A percentile compares a stretch with the other conserved stretches of the same genome.
These are phyloP conservation scores for Whalleya microplaca DNA, from an alignment of 2,329 filamentous ascomycete genomes.

Conservation along the genomic window DNA sequence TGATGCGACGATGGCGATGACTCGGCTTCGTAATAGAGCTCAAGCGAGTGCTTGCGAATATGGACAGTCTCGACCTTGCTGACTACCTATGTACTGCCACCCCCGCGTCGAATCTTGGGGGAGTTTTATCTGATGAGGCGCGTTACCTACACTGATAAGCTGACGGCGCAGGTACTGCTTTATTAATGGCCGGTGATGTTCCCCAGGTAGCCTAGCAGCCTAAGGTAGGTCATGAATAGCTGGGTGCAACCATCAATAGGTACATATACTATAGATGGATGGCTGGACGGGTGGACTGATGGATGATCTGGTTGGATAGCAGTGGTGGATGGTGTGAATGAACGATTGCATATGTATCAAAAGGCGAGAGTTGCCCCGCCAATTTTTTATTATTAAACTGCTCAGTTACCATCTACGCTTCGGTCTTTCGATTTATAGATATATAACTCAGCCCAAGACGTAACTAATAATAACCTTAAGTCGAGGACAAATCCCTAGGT, in stretches of 20 bases:
- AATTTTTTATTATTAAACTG: neutral
- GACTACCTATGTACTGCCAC: too few species aligned
- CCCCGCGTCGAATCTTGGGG: neutral
- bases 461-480: too few species aligned
- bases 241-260: neutral
- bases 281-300: neutral
- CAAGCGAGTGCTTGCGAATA: neutral
- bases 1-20: conserved; percentile 14
- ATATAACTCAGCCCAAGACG: too few species aligned
- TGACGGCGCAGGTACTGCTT: conserved; percentile 7
- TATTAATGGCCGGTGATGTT: neutral
- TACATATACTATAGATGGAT: neutral
- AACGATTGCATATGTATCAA: neutral
- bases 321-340: neutral
- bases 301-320: neutral
- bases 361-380: neutral
- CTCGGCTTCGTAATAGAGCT: conserved; percentile 16
- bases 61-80: too few species aligned
- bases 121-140: neutral
- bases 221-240: too few species aligned
- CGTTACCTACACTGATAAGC: neutral
- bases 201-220: too few species aligned
- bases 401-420: neutral
- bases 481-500: too few species aligned
- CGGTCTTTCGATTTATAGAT: neutral